Conservation (phyloP, 139 green algal genomes). For the Picochlorum sp. region DNA sequence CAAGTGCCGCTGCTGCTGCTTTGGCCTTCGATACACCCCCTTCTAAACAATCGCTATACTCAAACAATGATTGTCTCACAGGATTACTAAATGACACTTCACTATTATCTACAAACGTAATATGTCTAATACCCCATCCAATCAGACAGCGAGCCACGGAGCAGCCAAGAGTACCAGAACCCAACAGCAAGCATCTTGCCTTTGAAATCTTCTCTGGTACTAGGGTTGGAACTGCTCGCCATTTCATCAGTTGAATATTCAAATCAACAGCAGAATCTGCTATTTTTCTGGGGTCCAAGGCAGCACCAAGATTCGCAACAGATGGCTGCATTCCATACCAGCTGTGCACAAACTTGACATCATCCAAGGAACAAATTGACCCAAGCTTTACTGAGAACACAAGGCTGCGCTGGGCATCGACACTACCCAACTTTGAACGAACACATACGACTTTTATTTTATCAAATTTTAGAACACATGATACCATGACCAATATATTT, state of each 20-base stretch:
- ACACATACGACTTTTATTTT: constrained; percentile 60
- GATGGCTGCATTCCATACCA: constrained; percentile 16
- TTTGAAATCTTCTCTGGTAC: constrained; percentile 46
- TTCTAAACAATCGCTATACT: constrained; percentile 77
- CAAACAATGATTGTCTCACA: constrained; percentile 80
- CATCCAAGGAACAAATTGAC: neutral
- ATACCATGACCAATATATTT: constrained; percentile 71
- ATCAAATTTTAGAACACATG: constrained; percentile 9
- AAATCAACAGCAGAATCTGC: constrained; percentile 70
- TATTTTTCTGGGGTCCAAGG: constrained; percentile 61
- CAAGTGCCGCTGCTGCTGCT: constrained; percentile 68
- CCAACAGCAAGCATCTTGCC: constrained; percentile 79
- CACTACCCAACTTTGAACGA: constrained; percentile 25
- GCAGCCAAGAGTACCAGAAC: constrained; percentile 84
- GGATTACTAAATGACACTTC: constrained; percentile 82
- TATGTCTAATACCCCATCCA: constrained; percentile 77
- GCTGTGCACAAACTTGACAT: neutral
- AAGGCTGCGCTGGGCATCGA: constrained; percentile 21
- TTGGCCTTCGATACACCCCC: constrained; percentile 79
- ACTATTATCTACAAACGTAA: constrained; percentile 81
- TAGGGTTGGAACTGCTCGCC: constrained; percentile 73
- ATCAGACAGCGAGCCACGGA: constrained; percentile 79
- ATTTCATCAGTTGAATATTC: constrained; percentile 95
- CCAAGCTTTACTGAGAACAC: constrained; percentile 39
- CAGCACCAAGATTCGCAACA: constrained; percentile 38